These are phyloP conservation scores for Mycena maculata DNA, from an alignment of 768 basidiomycete species.

Conservation along the genomic window DNA sequence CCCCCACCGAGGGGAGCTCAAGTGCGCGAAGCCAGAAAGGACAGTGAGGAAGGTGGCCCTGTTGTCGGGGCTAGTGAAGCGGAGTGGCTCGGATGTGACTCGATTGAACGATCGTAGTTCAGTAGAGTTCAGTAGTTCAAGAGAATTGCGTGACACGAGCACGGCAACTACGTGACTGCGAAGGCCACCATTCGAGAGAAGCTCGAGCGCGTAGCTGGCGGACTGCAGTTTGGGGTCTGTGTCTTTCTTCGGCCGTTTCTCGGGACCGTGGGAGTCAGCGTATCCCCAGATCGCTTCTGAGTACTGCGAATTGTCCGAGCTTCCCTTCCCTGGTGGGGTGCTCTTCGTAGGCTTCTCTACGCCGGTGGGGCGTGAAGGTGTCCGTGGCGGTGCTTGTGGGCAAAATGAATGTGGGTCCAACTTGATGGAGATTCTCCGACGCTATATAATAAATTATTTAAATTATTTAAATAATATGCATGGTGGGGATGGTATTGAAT, in stretches of 20 bases:
- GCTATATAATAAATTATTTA: too few relatives aligned
- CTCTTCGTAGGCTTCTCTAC: too few relatives aligned
- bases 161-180: neutral
- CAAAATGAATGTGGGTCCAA: too few relatives aligned
- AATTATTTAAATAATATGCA: too few relatives aligned
- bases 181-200: neutral
- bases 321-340: conserved; percentile 1
- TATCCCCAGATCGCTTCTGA: too few relatives aligned
- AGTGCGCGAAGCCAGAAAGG: neutral
- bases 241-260: too few relatives aligned
- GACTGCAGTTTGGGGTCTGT: neutral
- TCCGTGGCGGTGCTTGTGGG: too few relatives aligned
- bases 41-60: neutral
- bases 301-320: neutral
- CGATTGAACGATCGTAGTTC: conserved; percentile 59
- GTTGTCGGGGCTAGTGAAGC: neutral
- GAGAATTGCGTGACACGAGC: neutral
- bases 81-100: conserved; percentile 33
- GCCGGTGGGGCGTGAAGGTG: too few relatives aligned
- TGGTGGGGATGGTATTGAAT: too few relatives aligned
- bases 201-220: neutral
- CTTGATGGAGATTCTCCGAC: too few relatives aligned
- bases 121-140: conserved; percentile 14
- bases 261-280: too few relatives aligned
- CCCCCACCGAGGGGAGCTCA: neutral